Conservation (phyloP, 495 filamentous ascomycete genomes). For the Xylaria bambusicola region DNA sequence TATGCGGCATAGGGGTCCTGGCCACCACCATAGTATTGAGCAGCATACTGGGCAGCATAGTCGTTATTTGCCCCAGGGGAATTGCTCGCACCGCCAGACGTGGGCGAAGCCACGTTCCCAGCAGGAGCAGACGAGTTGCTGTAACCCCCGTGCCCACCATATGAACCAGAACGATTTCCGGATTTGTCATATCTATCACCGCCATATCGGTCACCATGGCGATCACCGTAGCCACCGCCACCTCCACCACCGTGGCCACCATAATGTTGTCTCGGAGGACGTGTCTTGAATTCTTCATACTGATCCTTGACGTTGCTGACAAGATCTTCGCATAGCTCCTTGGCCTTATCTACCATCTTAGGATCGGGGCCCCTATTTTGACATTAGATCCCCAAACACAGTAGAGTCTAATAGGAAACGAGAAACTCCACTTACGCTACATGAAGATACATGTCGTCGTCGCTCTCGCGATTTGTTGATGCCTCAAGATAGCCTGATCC, state of each 20-base stretch:
- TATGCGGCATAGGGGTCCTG: slow-evolving; percentile 89
- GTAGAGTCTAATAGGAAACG: slow-evolving; percentile 32
- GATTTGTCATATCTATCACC: slow-evolving; percentile 32
- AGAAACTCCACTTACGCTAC: slow-evolving; percentile 68
- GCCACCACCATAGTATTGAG: slow-evolving; percentile 72
- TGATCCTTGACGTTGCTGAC: slow-evolving; percentile 78
- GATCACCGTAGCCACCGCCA: slow-evolving; percentile 36
- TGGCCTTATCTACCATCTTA: slow-evolving; percentile 80
- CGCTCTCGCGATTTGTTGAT: slow-evolving; percentile 79
- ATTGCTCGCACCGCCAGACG: slow-evolving; percentile 37
- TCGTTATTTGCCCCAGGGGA: slow-evolving; percentile 45
- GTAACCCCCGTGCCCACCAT: slow-evolving; percentile 42
- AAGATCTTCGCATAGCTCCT: slow-evolving; percentile 84
- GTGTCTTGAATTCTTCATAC: slow-evolving; percentile 86
- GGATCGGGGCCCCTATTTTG: slow-evolving; percentile 76
- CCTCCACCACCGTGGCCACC: slow-evolving; percentile 45
- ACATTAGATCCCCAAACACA: slow-evolving; percentile 6
- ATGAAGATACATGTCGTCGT: slow-evolving; percentile 93
- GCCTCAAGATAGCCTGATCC: slow-evolving; percentile 94
- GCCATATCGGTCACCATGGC: slow-evolving; percentile 42
- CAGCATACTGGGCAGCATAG: slow-evolving; percentile 82
- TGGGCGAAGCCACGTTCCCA: slow-evolving; percentile 31
- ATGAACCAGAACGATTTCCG: slow-evolving; percentile 37
- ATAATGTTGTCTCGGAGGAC: slow-evolving; percentile 70
- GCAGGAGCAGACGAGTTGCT: slow-evolving; percentile 35